Evolutionary conservation across 2,329 filamentous ascomycete species (phyloP), one percentile per base, ranked within the genome.

Genomic region (Colletotrichum filicis): DNA sequence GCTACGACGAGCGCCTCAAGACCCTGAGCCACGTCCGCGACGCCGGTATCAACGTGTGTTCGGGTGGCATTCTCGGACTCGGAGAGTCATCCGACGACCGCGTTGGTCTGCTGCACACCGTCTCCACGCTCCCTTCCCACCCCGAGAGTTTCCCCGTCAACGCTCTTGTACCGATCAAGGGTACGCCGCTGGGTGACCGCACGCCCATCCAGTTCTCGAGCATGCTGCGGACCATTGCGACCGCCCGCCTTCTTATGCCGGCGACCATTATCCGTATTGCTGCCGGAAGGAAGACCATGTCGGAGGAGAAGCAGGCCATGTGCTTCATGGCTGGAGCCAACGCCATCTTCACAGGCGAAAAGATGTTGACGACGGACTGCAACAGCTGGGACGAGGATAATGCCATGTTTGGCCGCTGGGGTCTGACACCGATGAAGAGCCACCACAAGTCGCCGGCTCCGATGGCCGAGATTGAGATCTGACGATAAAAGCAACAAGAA

Each of bases 131-230:
- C 37, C 94, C 94, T 1, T 85, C 89, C 16, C 95, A 98, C 83
- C 95, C 95, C 0, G 95, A 97, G 84, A 95, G 93, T 26, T 97
- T 98, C 83, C 95, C 95, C 1, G 95, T 97, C 75, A 98, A 98
- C 78, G 94, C 95, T 0, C 88, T 98, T 0, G 95, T 98, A 1
- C 95, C 95, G 0, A 97, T 98, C 83, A 94, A 94, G 80, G 95
- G 95, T 11, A 98, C 95, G 1, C 95, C 95, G 1, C 86, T 98
- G 14, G 94, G 93, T 19, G 92, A 96, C 77, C 88, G 88, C 32
- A 89, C 92, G 70, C 90, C 92, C 73, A 89, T 97, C 66, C 88
- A 91, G 19, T 96, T 98, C 76, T 92, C 94, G 65, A 92, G 91
- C 71, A 91, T 97, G 78, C 85, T 98, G 52, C 89, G 95, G 35